Conservation (phyloP, 306 rosid genomes). For the Trichosanthes cucumerina region DNA sequence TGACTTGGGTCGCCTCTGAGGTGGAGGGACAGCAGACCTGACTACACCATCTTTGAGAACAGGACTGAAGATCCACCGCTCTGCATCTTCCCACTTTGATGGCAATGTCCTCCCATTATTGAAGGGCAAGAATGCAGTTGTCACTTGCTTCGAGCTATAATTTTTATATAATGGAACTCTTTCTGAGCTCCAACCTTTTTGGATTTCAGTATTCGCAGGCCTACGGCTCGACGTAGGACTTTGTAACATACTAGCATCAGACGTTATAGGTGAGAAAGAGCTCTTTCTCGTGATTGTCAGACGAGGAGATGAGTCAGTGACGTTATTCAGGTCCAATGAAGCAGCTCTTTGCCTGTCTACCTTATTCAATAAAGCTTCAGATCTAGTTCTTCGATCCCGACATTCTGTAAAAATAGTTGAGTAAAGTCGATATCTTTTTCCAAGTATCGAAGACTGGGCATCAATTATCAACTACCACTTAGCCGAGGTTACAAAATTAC, state of each 20-base stretch:
- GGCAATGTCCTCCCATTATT: conserved; percentile 81
- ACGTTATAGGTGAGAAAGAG: conserved; percentile 35
- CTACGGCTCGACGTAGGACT: conserved; percentile 68
- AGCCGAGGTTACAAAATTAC: conserved; percentile 18
- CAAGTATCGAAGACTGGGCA: neutral
- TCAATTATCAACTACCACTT: neutral
- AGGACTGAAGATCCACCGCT: conserved; percentile 97
- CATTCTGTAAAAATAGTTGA: conserved; percentile 39
- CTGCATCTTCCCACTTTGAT: conserved; percentile 98
- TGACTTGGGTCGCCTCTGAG: conserved; percentile 74
- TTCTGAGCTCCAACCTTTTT: conserved; percentile 95
- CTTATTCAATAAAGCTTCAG: conserved; percentile 54
- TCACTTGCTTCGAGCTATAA: conserved; percentile 41
- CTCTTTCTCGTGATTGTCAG: conserved; percentile 50
- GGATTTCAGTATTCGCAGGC: conserved; percentile 46
- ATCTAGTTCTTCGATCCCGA: conserved; percentile 78
- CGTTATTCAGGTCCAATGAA: conserved; percentile 89
- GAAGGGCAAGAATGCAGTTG: conserved; percentile 40
- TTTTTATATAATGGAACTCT: conserved; percentile 56
- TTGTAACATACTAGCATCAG: conserved; percentile 37
- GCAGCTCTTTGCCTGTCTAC: conserved; percentile 77
- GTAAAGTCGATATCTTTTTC: neutral
- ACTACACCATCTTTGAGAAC: conserved; percentile 50
- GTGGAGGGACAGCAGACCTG: conserved; percentile 40
- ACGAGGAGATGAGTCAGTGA: conserved; percentile 58